Conservation (phyloP, 2,329 filamentous ascomycete species). For the Aspergillus chevalieri region DNA sequence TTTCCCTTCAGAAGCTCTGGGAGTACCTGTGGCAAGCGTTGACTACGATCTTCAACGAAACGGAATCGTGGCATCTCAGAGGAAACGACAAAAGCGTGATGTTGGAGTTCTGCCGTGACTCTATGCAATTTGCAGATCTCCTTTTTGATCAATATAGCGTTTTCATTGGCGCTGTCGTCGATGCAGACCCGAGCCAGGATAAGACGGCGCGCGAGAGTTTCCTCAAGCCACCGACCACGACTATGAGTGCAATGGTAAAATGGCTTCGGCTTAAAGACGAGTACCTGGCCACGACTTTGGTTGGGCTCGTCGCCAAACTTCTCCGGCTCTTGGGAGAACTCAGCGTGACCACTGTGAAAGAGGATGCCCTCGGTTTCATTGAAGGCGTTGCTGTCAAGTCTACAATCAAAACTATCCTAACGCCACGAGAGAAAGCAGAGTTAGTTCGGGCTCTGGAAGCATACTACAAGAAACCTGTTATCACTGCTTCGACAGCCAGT, state of each 20-base stretch:
- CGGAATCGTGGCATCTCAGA: constrained; percentile 71
- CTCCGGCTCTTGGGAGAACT: constrained; percentile 74
- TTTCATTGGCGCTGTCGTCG: constrained; percentile 64
- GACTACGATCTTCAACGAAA: constrained; percentile 72
- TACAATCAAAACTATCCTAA: constrained; percentile 70
- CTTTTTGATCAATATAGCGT: constrained; percentile 81
- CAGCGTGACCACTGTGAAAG: constrained; percentile 60
- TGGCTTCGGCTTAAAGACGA: constrained; percentile 87
- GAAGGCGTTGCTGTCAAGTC: constrained; percentile 49
- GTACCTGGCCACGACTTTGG: constrained; percentile 75
- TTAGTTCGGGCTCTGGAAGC: constrained; percentile 58
- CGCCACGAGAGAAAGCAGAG: constrained; percentile 76
- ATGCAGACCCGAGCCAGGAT: constrained; percentile 35
- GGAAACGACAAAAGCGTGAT: constrained; percentile 67
- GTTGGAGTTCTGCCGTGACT: constrained; percentile 89
- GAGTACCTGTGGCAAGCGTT: constrained; percentile 74
- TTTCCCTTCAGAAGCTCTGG: constrained; percentile 73
- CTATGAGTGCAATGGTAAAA: constrained; percentile 66
- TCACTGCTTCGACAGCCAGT: constrained; percentile 34
- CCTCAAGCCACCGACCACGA: constrained; percentile 57
- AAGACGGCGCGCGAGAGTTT: constrained; percentile 47
- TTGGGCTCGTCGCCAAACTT: constrained; percentile 77
- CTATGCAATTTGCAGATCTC: constrained; percentile 86
- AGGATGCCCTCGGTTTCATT: constrained; percentile 58
- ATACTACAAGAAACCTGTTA: constrained; percentile 41